Evolutionary conservation across 805 yeast species (phyloP).

Genomic region (Yarrowia sp.): DNA sequence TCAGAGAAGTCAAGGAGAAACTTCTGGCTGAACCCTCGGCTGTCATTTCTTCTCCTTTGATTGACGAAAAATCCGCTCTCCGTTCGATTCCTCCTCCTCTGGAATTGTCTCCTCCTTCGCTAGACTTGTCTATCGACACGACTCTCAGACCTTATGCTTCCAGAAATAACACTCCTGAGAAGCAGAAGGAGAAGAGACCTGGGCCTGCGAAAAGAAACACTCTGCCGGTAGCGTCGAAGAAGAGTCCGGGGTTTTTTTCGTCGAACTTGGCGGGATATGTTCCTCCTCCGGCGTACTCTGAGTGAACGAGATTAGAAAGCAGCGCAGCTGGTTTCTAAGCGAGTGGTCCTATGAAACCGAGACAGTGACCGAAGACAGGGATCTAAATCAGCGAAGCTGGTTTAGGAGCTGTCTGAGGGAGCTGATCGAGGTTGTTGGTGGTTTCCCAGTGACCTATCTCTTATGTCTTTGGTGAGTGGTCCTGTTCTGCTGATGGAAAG

Average conservation of each 20-base stretch:
- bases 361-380: no score
- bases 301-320: background rate
- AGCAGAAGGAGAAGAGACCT: background rate
- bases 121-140: constrained; percentile 22
- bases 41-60: background rate
- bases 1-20: constrained; percentile 32
- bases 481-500: no score
- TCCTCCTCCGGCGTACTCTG: constrained; percentile 39
- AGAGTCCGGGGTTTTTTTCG: constrained; percentile 33
- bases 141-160: constrained; percentile 12
- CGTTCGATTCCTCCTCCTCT: constrained; percentile 28
- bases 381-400: background rate
- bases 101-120: constrained; percentile 8
- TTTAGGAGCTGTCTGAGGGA: background rate
- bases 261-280: constrained; percentile 22
- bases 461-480: no score
- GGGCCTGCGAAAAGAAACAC: constrained; percentile 1
- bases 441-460: no score
- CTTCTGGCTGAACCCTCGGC: constrained; percentile 9
- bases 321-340: no score
- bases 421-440: no score
- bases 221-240: constrained; percentile 9
- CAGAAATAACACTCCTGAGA: constrained; percentile 11
- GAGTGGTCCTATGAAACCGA: no score
- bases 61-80: background rate